phyloP scores from a whole-genome alignment of 345 rosid genomes.

The Ceriops tagal region DNA sequence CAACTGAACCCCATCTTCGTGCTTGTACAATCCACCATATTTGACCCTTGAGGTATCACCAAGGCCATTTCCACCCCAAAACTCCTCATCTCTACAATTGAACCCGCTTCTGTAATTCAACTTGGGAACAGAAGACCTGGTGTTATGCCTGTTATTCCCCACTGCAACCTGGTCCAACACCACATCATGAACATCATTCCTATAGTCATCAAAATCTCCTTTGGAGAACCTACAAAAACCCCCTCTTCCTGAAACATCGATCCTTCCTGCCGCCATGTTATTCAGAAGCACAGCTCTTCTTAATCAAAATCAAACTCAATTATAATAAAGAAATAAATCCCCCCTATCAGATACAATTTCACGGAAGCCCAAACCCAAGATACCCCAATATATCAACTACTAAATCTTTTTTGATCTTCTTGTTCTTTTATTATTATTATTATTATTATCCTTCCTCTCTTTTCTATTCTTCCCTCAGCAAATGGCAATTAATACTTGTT shows the following conservation, averaged over 20 bases:
- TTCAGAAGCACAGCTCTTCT: constrained; percentile 53
- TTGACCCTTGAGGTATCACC: constrained; percentile 14
- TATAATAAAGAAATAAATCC: constrained; percentile 4
- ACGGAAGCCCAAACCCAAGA: constrained; percentile 25
- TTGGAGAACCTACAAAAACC: constrained; percentile 20
- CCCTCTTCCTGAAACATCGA: constrained; percentile 47
- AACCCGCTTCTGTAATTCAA: constrained; percentile 18
- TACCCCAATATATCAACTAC: constrained; percentile 12
- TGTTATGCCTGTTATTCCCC: constrained; percentile 2
- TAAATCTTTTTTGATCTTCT: background rate
- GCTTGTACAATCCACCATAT: constrained; percentile 15
- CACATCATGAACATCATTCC: constrained; percentile 25
- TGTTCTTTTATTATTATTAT: background rate
- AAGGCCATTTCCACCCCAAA: constrained; percentile 3
- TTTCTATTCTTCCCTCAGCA: too few species aligned
- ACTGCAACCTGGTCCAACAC: constrained; percentile 10
- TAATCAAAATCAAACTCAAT: constrained; percentile 32
- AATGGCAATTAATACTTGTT: too few species aligned
- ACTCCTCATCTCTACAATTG: constrained; percentile 13
- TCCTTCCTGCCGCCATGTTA: constrained; percentile 76
- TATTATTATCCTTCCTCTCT: too few species aligned
- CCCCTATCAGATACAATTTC: constrained; percentile 4
- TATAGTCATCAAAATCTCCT: constrained; percentile 26
- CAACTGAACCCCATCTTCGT: constrained; percentile 27
- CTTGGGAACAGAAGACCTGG: background rate